These are phyloP conservation scores for Tilletiaria anomala DNA, from an alignment of 1,284 basidiomycete species.

Conservation along the genomic window DNA sequence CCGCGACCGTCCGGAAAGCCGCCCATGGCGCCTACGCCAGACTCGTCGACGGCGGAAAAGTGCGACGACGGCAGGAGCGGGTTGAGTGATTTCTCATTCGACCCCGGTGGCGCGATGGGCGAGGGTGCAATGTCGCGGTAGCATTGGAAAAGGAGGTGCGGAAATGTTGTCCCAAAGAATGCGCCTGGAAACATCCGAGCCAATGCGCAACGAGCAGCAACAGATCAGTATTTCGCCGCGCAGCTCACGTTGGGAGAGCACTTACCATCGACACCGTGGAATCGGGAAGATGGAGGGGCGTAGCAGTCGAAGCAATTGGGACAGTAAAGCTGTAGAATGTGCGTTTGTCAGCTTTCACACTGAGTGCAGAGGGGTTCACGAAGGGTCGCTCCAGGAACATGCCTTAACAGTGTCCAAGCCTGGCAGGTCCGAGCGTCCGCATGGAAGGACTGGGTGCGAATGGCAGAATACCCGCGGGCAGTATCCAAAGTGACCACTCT, in stretches of 20 bases:
- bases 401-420: conserved; percentile 91
- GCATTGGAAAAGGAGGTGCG: conserved; percentile 92
- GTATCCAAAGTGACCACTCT: conserved; percentile 75
- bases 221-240: too few relatives aligned
- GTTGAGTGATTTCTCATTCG: too few relatives aligned
- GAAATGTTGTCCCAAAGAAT: conserved; percentile 96
- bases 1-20: background rate
- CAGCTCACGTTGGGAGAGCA: too few relatives aligned
- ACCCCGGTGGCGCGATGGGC: conserved; percentile 6
- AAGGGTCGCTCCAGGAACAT: background rate
- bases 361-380: too few relatives aligned
- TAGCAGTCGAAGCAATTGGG: conserved; percentile 98
- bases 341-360: too few relatives aligned
- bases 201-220: too few relatives aligned
- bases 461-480: conserved; percentile 94
- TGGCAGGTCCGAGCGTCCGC: conserved; percentile 86
- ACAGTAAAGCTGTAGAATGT: conserved; percentile 55
- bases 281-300: conserved; percentile 82
- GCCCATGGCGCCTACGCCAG: background rate
- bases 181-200: too few relatives aligned
- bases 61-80: too few relatives aligned
- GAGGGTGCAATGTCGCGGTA: conserved; percentile 50
- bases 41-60: background rate
- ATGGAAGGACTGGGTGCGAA: conserved; percentile 77
- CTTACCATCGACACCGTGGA: conserved; percentile 86